These are phyloP conservation scores for Leccinellum luteum DNA, from an alignment of 768 basidiomycete species.

Conservation along the genomic window DNA sequence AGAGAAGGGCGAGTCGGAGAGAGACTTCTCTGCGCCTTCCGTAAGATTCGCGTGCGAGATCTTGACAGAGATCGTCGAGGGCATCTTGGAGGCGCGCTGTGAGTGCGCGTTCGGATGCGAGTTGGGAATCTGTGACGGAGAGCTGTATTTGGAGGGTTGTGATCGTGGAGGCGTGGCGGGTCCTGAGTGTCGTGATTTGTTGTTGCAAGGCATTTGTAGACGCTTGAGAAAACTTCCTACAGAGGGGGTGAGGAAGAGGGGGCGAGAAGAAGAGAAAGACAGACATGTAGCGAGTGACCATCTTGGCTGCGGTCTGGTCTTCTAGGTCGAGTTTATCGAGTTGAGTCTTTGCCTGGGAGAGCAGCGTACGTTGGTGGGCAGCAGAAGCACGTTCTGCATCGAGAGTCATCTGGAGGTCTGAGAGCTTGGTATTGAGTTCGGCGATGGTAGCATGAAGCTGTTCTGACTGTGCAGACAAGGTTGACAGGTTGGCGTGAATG, in stretches of 20 bases:
- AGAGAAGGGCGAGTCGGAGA: slow-evolving; percentile 57
- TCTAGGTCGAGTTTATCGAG: slow-evolving; percentile 58
- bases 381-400: slow-evolving; percentile 46
- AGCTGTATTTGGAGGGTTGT: slow-evolving; percentile 54
- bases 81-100: slow-evolving; percentile 52
- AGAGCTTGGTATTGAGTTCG: slow-evolving; percentile 44
- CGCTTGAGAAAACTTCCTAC: slow-evolving; percentile 80
- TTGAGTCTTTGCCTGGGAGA: slow-evolving; percentile 47
- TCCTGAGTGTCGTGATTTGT: slow-evolving; percentile 55
- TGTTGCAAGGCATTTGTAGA: slow-evolving; percentile 65
- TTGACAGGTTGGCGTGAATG: slow-evolving; percentile 46
- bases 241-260: slow-evolving; percentile 1
- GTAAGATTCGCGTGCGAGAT: slow-evolving; percentile 66
- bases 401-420: slow-evolving; percentile 38
- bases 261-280: slow-evolving; percentile 19
- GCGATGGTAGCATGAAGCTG: slow-evolving; percentile 43
- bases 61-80: slow-evolving; percentile 68
- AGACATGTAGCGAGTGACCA: slow-evolving; percentile 85
- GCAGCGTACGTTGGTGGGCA: slow-evolving; percentile 42
- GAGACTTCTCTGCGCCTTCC: slow-evolving; percentile 72
- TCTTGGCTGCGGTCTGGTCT: slow-evolving; percentile 73
- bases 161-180: slow-evolving; percentile 61
- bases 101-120: slow-evolving; percentile 43
- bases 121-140: slow-evolving; percentile 40
- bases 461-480: slow-evolving; percentile 49